Evolutionary conservation across 257 asterid genomes (phyloP), one percentile per base, ranked within the genome.

Genomic region (Jacaranda mimosifolia): DNA sequence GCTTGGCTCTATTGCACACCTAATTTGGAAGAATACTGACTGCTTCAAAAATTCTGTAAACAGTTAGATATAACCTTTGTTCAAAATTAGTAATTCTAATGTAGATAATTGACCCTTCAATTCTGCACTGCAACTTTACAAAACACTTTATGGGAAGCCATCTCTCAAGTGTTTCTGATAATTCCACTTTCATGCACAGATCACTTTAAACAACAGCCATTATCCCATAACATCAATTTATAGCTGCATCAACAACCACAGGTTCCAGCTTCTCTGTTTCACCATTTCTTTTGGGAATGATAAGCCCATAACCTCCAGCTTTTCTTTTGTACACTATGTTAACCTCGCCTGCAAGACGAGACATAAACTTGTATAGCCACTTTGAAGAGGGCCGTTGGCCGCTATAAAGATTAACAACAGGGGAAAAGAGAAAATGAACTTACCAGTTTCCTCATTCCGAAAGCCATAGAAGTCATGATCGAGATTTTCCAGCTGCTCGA

Each of bases 381-480:
- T 11, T 51, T 11, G 68, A 38, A 39, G 15, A 75, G 32, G 15
- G 11, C 7, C 0, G 42, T 48, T 48, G 11, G 9, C 11, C 3
- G 14, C 13, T 52, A 52, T 4, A 52, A 52, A 13, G 12, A 7
- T 10, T 11, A 52, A 12, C 19, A 52, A 40, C 0, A 38, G 32
- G 9, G 12, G 4, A 63, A 11, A 21, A 5, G 39, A 48, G 35
- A 13, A 55, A 38, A 70, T 6, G 12, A 5, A 36, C 51, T 0
- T 76, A 92, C 98, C 97, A 17, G 98, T 90, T 81, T 90, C 97
- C 83, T 92, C 98, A 38, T 94, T 94, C 69, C 94, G 91, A 51
- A 94, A 94, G 55, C 94, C 97, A 77, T 89, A 94, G 88, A 94
- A 94, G 86, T 94, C 97, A 13, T 94, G 99, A 80, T 92, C 92